A percentile compares a stretch with the other conserved stretches of the same genome.
Conservation (phyloP, 2,329 filamentous ascomycete species). For the Botrytis medusae region DNA sequence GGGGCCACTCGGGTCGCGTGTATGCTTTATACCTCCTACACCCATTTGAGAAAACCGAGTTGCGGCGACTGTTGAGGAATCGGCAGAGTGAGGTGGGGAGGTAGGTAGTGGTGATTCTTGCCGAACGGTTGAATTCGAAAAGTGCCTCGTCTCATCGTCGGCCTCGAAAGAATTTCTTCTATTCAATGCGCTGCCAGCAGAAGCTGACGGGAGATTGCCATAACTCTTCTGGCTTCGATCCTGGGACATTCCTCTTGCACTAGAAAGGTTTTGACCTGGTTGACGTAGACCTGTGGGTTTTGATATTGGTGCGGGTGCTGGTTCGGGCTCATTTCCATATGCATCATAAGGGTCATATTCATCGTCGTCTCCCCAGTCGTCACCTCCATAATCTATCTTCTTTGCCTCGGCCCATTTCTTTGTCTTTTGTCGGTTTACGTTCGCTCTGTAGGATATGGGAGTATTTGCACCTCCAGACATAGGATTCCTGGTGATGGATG, state of each 20-base stretch:
- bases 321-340: slow-evolving; percentile 42
- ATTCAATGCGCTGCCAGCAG: slow-evolving; percentile 24
- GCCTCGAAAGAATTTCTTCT: slow-evolving; percentile 52
- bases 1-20: slow-evolving; percentile 31
- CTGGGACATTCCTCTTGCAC: slow-evolving; percentile 21
- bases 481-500: slow-evolving; percentile 29
- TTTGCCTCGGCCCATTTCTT: slow-evolving; percentile 95
- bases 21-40: slow-evolving; percentile 22
- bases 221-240: slow-evolving; percentile 35
- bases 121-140: slow-evolving; percentile 41
- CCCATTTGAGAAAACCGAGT: slow-evolving; percentile 39
- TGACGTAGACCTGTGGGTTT: slow-evolving; percentile 47
- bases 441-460: slow-evolving; percentile 65
- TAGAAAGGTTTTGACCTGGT: slow-evolving; percentile 40
- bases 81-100: slow-evolving; percentile 19
- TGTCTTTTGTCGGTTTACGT: slow-evolving; percentile 86
- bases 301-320: slow-evolving; percentile 35
- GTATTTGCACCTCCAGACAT: slow-evolving; percentile 25
- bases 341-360: slow-evolving; percentile 51
- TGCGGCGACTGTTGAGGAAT: slow-evolving; percentile 23
- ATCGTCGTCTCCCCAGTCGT: slow-evolving; percentile 82
- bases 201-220: slow-evolving; percentile 37
- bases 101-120: slow-evolving; percentile 28
- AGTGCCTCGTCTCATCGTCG: slow-evolving; percentile 53
- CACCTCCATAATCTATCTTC: slow-evolving; percentile 81